Percentiles rank a stretch among this genome's conserved stretches.
phyloP scores from a whole-genome alignment of 495 filamentous ascomycete genomes.

The Podospora bellae-mahoneyi region DNA sequence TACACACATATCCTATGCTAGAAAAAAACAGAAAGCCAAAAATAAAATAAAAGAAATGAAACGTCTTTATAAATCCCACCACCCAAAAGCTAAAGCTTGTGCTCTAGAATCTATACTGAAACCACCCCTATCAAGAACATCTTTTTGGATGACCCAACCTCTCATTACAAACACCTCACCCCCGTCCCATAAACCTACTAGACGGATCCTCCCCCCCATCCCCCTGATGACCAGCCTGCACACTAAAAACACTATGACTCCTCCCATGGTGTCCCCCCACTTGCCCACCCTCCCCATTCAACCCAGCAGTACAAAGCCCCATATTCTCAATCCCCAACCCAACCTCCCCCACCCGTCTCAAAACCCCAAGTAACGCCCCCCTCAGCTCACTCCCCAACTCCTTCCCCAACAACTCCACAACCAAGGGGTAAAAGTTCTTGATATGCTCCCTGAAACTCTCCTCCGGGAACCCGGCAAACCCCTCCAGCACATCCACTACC shows the following conservation, averaged over 20 bases:
- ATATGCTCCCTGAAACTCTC: slow-evolving; percentile 79
- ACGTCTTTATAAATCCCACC: neutral
- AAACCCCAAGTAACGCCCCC: slow-evolving; percentile 66
- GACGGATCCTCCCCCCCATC: slow-evolving; percentile 28
- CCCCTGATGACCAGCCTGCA: slow-evolving; percentile 10
- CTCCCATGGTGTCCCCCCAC: slow-evolving; percentile 28
- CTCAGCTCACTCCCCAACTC: slow-evolving; percentile 78
- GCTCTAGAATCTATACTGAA: neutral
- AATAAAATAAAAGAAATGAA: neutral
- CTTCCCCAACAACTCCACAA: slow-evolving; percentile 75
- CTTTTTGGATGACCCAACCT: neutral
- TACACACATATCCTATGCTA: neutral
- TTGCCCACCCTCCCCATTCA: slow-evolving; percentile 8
- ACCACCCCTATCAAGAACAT: too few relatives aligned
- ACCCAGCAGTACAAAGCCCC: slow-evolving; percentile 12
- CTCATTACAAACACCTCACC: neutral
- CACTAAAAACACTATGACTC: slow-evolving; percentile 31
- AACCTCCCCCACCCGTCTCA: slow-evolving; percentile 79
- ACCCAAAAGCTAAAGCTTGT: neutral
- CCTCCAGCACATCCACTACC: slow-evolving; percentile 95
- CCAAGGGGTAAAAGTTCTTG: slow-evolving; percentile 77
- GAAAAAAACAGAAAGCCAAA: neutral
- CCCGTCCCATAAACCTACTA: slow-evolving; percentile 24
- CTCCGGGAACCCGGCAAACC: slow-evolving; percentile 82
- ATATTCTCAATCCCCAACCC: slow-evolving; percentile 62